Evolutionary conservation across 2,329 filamentous ascomycete species (phyloP).

Genomic region (Cercospora sp.): DNA sequence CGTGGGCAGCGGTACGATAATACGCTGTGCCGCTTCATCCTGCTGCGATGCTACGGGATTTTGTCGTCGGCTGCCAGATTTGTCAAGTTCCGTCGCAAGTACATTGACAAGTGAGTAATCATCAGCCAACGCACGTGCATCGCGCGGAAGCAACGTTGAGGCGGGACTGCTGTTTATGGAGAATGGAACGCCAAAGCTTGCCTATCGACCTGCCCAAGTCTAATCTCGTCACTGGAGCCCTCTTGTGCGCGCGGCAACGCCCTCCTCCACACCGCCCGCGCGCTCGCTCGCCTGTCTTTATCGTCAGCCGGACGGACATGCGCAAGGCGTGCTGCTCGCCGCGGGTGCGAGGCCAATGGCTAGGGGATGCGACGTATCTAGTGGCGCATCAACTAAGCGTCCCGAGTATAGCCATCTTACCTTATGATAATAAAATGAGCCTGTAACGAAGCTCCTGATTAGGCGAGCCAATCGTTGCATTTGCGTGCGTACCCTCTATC

Average conservation of each 20-base stretch:
- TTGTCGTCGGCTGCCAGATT: neutral
- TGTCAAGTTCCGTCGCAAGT: neutral
- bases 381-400: neutral
- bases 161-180: neutral
- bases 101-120: neutral
- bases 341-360: neutral
- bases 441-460: neutral
- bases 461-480: neutral
- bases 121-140: neutral
- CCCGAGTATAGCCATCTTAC: neutral
- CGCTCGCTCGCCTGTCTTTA: neutral
- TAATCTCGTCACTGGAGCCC: neutral
- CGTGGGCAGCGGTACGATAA: neutral
- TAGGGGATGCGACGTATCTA: neutral
- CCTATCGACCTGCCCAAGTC: neutral
- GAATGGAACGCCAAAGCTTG: neutral
- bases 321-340: neutral
- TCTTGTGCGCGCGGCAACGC: neutral
- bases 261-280: neutral
- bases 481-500: neutral
- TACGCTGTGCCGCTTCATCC: neutral
- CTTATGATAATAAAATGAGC: slow-evolving; percentile 4
- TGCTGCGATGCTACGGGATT: neutral
- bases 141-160: neutral
- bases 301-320: neutral